These are phyloP conservation scores for Mitragyna speciosa DNA, from an alignment of 257 asterid genomes.

Conservation along the genomic window DNA sequence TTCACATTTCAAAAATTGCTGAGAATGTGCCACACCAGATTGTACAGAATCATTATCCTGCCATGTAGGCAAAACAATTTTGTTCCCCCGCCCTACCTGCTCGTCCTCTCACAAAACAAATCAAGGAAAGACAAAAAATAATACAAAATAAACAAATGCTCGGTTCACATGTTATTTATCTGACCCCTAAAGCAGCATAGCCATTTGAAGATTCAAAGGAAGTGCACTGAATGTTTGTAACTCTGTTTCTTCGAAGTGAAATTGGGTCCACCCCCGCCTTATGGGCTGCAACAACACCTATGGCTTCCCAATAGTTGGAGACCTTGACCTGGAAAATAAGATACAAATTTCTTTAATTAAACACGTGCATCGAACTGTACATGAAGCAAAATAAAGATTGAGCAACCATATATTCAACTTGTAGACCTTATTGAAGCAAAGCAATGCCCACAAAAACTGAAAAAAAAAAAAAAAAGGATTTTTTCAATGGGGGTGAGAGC, in stretches of 20 bases:
- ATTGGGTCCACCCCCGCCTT: slow-evolving; percentile 82
- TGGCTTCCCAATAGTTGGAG: slow-evolving; percentile 92
- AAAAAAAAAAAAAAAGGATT: neutral
- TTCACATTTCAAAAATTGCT: neutral
- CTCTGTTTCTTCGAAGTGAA: slow-evolving; percentile 63
- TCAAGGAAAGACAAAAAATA: neutral
- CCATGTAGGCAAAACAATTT: neutral
- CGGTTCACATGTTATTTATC: slow-evolving; percentile 4
- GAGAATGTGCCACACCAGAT: neutral
- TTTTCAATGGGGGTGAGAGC: neutral
- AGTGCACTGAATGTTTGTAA: slow-evolving; percentile 40
- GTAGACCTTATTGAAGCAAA: neutral
- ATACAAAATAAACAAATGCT: neutral
- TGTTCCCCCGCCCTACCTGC: neutral
- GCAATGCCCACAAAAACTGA: neutral
- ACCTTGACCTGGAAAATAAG: slow-evolving; percentile 60
- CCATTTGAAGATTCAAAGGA: slow-evolving; percentile 38
- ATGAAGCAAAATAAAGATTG: neutral
- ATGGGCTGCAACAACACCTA: slow-evolving; percentile 87
- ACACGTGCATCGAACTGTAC: neutral
- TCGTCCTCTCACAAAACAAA: neutral
- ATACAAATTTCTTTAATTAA: neutral
- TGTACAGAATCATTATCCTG: neutral
- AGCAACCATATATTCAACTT: neutral
- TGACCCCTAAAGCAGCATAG: slow-evolving; percentile 25